Evolutionary conservation across 345 rosid species (phyloP).

Genomic region (Citrus reticulata): DNA sequence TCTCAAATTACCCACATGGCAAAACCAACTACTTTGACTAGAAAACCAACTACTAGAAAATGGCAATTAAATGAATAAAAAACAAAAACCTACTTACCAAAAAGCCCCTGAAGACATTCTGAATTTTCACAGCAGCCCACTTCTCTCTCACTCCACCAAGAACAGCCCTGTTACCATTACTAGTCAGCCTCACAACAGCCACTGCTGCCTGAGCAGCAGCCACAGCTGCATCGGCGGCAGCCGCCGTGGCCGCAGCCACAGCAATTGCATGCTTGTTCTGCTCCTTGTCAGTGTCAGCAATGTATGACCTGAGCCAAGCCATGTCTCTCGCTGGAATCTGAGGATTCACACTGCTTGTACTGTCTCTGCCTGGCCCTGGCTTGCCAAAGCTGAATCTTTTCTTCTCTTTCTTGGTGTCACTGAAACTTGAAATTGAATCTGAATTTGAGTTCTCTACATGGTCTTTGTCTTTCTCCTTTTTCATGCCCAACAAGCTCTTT

Average conservation of each 20-base stretch:
- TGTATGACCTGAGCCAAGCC: constrained; percentile 37
- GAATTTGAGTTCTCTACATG: constrained; percentile 14
- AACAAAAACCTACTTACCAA: constrained; percentile 38
- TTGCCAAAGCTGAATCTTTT: constrained; percentile 51
- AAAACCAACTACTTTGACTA: background rate
- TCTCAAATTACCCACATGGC: background rate
- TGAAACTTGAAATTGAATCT: constrained; percentile 20
- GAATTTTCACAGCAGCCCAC: constrained; percentile 56
- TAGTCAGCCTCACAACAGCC: constrained; percentile 44
- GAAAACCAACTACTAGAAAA: background rate
- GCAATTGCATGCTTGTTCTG: constrained; percentile 57
- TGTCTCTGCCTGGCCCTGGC: constrained; percentile 22
- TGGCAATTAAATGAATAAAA: background rate
- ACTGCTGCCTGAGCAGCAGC: constrained; percentile 54
- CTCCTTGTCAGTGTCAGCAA: constrained; percentile 41
- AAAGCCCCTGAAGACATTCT: constrained; percentile 56
- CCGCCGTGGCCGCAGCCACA: constrained; percentile 47
- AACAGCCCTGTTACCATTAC: constrained; percentile 32
- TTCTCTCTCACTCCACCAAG: constrained; percentile 31
- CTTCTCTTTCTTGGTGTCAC: constrained; percentile 37
- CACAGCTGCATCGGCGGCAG: constrained; percentile 54
- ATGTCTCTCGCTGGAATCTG: constrained; percentile 25
- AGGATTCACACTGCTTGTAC: background rate
- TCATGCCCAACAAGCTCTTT: constrained; percentile 62
- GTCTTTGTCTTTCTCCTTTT: constrained; percentile 38